phyloP scores from a whole-genome alignment of 1,139 yeast species.

The Suhomyces bokatorum region DNA sequence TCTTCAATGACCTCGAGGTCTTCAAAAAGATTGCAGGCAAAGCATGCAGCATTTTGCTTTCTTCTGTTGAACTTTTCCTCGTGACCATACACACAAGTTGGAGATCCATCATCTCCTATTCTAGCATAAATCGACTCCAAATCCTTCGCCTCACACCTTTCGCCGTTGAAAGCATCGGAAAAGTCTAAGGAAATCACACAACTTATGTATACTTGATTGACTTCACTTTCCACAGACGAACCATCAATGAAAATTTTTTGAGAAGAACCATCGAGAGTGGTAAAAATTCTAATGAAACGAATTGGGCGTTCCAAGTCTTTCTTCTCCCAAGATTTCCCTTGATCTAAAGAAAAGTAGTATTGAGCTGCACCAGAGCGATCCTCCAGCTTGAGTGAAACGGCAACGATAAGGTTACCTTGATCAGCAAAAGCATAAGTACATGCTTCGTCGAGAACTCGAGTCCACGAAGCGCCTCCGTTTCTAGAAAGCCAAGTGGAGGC shows the following conservation, averaged over 20 bases:
- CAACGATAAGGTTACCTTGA: conserved; percentile 73
- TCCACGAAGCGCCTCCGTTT: conserved; percentile 81
- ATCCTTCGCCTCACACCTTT: conserved; percentile 54
- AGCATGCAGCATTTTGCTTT: conserved; percentile 32
- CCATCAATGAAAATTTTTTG: conserved; percentile 48
- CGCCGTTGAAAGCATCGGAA: conserved; percentile 53
- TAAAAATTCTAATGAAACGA: conserved; percentile 41
- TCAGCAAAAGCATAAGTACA: conserved; percentile 71
- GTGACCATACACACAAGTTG: conserved; percentile 74
- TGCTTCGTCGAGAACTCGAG: conserved; percentile 53
- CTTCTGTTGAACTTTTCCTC: conserved; percentile 29
- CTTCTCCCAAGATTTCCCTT: conserved; percentile 66
- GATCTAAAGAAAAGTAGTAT: conserved; percentile 66
- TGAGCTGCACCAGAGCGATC: conserved; percentile 18
- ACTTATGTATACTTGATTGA: conserved; percentile 23
- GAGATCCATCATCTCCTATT: conserved; percentile 46
- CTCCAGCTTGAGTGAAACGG: conserved; percentile 42
- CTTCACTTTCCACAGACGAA: conserved; percentile 33
- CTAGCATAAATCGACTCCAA: conserved; percentile 72
- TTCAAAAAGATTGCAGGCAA: conserved; percentile 58
- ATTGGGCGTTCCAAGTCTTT: conserved; percentile 53
- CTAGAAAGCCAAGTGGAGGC: conserved; percentile 61
- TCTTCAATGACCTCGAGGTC: conserved; percentile 59
- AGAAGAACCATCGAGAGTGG: conserved; percentile 73
- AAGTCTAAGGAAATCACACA: conserved; percentile 55